Evolutionary conservation across 371 early-diverging fungal genomes (phyloP), one percentile per base, ranked within the genome.

Genomic region (Syncephalastrum sp.): DNA sequence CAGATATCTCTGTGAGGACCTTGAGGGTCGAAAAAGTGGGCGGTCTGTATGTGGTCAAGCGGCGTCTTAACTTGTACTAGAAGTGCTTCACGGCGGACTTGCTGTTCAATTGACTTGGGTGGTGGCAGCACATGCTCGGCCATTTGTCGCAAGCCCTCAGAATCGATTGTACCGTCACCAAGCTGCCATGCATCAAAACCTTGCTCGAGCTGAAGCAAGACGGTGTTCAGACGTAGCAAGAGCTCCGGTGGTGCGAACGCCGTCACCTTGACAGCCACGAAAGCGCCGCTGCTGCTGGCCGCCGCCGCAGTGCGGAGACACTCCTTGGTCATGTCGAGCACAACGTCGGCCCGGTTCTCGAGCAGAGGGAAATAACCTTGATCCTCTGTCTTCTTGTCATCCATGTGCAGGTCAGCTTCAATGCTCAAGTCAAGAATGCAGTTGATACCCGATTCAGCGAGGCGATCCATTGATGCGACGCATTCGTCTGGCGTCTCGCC

Each of bases 201-300:
- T 19, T 70, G 61, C 42, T 77, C 72, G 16, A 82, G 66, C 2
- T 61, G 59, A 21, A 65, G 57, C 44, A 87, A 65, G 24, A 70
- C 71, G 23, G 72, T 76, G 29, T 93, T 88, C 67, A 92, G 79
- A 54, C 87, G 82, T 67, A 85, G 81, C 46, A 97, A 79, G 42
- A 92, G 63, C 27, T 79, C 73, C 2, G 95, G 92, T 13, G 92
- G 85, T 0, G 87, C 71, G 55, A 95, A 84, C 12, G 92, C 94
- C 21, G 97, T 96, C 45, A 96, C 73, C 70, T 97, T 97, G 70
- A 92, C 67, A 14, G 97, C 97, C 14, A 87, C 84, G 72, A 93
- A 92, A 17, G 27, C 29, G n/a, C 16, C 41, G 45, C 8, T 24
- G 17, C 21, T 41, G 17, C 44, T 49, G 46, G 24, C 64, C 42